Evolutionary conservation across 2,329 filamentous ascomycete species (phyloP), one percentile per base, ranked within the genome.

Genomic region (Fusarium acutatum): DNA sequence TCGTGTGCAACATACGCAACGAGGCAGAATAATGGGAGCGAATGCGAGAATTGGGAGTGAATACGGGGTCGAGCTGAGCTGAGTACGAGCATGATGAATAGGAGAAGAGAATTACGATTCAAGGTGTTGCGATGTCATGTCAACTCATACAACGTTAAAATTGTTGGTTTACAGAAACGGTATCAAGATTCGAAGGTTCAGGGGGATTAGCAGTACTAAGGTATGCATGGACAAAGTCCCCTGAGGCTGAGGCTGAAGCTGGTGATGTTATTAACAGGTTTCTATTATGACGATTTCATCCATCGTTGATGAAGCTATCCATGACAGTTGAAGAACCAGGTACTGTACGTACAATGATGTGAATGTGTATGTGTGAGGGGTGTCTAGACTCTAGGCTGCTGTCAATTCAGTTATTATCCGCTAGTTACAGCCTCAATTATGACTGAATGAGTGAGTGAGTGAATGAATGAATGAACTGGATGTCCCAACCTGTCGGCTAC

Each of bases 401-500:
- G 30, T 57, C 38, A 41, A 44, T 57, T 44, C 28, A 44, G 34
- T 41, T 37, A 43, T 63, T 49, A 22, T 67, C 65, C 63, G 65
- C 63, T 67, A 65, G 44, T 69, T 69, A 59, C 59, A 69, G 66
- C 66, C 65, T 69, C 66, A 66, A 60, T 56, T 35, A 34, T 44
- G 26, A 64, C 17, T 26, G n/a, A 32, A 22, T 20, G 13, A 30
- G 24, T 34, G 13, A 30, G 24, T 34, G 34, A 18, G 10, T 35
- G 15, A 32, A 26, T 38, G 44, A 47, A 34, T 46, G 52, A 28
- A 35, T n/a, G 47, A 50, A 50, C 22, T 34, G 47, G 30, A 50
- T 53, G 30, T 73, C 41, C 71, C 63, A 74, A 49, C 63, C 71
- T 69, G 67, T 72, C 71, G 71, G 71, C 71, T 74, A 56, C 71